Conservation (phyloP, 768 basidiomycete genomes). For the Mycena vitilis region DNA sequence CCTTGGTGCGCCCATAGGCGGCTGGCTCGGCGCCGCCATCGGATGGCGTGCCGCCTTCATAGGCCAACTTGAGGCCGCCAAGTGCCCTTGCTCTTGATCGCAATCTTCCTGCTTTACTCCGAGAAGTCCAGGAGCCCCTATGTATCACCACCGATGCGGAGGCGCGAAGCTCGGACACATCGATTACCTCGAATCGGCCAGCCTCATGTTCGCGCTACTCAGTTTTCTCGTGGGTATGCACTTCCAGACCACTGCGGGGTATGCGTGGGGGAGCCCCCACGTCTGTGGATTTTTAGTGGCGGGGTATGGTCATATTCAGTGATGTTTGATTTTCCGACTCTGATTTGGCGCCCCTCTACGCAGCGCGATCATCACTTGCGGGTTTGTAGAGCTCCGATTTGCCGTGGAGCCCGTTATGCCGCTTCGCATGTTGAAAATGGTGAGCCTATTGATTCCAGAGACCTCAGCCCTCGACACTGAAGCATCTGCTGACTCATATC, state of each 20-base stretch:
- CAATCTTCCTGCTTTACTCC: slow-evolving; percentile 37
- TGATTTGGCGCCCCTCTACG: no score
- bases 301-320: no score
- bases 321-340: no score
- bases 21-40: slow-evolving; percentile 78
- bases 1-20: slow-evolving; percentile 64
- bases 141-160: slow-evolving; percentile 13
- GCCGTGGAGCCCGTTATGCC: slow-evolving; percentile 72
- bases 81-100: slow-evolving; percentile 70
- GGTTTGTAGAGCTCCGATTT: slow-evolving; percentile 68
- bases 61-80: no score
- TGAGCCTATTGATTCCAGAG: background rate
- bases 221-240: slow-evolving; percentile 46
- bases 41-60: slow-evolving; percentile 69
- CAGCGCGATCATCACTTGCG: slow-evolving; percentile 53
- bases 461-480: no score
- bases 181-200: slow-evolving; percentile 71
- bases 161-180: slow-evolving; percentile 61
- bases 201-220: slow-evolving; percentile 62
- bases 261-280: slow-evolving; percentile 55
- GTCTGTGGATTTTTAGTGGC: slow-evolving; percentile 62
- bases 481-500: no score
- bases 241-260: no score
- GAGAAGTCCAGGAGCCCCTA: slow-evolving; percentile 31
- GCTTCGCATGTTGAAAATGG: background rate